Percentiles rank a stretch among this genome's conserved stretches.
phyloP scores from a whole-genome alignment of 768 basidiomycete species.

The Austroboletus eburneus region DNA sequence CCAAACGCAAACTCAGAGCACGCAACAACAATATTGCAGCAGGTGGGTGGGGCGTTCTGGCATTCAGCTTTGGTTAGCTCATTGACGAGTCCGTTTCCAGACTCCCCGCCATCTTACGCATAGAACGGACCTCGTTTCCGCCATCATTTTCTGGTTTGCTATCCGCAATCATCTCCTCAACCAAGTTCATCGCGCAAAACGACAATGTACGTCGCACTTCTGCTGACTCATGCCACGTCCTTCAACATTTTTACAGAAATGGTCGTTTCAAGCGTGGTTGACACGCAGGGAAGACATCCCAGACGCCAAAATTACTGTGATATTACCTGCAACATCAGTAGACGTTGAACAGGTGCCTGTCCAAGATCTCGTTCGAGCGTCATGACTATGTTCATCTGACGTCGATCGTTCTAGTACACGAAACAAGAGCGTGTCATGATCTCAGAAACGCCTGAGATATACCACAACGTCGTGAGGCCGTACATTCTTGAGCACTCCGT shows the following conservation, averaged over 20 bases:
- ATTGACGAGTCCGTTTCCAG: no score
- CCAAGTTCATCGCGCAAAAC: slow-evolving; percentile 51
- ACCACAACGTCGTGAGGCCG: slow-evolving; percentile 62
- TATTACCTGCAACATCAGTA: slow-evolving; percentile 85
- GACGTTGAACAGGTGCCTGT: slow-evolving; percentile 74
- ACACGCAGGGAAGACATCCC: slow-evolving; percentile 33
- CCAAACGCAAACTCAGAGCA: no score
- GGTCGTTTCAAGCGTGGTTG: slow-evolving; percentile 78
- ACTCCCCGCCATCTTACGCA: slow-evolving; percentile 58
- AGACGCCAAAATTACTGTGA: slow-evolving; percentile 83
- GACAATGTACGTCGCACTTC: slow-evolving; percentile 56
- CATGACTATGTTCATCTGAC: neutral
- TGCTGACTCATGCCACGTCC: no score
- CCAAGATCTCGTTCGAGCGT: neutral
- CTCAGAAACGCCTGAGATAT: slow-evolving; percentile 78
- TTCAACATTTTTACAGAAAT: slow-evolving; percentile 51
- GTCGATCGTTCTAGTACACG: slow-evolving; percentile 53
- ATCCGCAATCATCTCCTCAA: slow-evolving; percentile 39
- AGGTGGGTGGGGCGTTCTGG: no score
- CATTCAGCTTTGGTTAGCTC: no score
- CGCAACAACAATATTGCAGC: no score
- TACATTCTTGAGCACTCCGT: slow-evolving; percentile 76
- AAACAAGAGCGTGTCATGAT: slow-evolving; percentile 69
- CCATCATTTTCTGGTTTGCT: slow-evolving; percentile 32
- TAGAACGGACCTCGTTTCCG: slow-evolving; percentile 74